Percentiles rank a stretch among this genome's conserved stretches.
phyloP scores from a whole-genome alignment of 306 rosid species.

The Adenanthera pavonina region DNA sequence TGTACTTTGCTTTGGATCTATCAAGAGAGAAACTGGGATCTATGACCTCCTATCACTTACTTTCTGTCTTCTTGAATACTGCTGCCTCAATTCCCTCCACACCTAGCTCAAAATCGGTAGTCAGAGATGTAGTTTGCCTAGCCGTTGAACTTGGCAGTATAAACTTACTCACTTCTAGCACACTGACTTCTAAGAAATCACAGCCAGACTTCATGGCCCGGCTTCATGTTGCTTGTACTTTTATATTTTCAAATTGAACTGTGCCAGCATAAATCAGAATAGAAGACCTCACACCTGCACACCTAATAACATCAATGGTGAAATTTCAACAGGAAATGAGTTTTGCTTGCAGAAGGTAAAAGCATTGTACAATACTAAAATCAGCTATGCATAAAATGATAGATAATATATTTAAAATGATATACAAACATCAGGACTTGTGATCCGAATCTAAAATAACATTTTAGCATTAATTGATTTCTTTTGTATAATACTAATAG shows the following conservation, averaged over 20 bases:
- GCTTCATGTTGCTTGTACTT: not conserved
- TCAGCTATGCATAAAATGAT: too few relatives aligned
- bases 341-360: not conserved
- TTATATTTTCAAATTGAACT: not conserved
- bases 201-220: slow-evolving; percentile 9
- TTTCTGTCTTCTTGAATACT: not conserved
- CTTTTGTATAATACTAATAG: too few relatives aligned
- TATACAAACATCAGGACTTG: too few relatives aligned
- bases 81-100: not conserved
- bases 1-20: too few relatives aligned
- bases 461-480: too few relatives aligned
- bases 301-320: not conserved
- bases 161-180: not conserved
- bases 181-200: not conserved
- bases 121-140: slow-evolving; percentile 10
- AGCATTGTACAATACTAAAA: not conserved
- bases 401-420: too few relatives aligned
- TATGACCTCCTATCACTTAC: not conserved
- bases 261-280: not conserved
- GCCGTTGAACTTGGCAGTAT: slow-evolving; percentile 2
- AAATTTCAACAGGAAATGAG: not conserved
- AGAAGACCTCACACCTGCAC: not conserved
- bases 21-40: too few relatives aligned
- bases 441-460: too few relatives aligned
- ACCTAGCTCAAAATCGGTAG: not conserved